A percentile compares a stretch with the other conserved stretches of the same genome.
These are phyloP conservation scores for Phallus indusiatus DNA, from an alignment of 768 basidiomycete species.

Conservation along the genomic window DNA sequence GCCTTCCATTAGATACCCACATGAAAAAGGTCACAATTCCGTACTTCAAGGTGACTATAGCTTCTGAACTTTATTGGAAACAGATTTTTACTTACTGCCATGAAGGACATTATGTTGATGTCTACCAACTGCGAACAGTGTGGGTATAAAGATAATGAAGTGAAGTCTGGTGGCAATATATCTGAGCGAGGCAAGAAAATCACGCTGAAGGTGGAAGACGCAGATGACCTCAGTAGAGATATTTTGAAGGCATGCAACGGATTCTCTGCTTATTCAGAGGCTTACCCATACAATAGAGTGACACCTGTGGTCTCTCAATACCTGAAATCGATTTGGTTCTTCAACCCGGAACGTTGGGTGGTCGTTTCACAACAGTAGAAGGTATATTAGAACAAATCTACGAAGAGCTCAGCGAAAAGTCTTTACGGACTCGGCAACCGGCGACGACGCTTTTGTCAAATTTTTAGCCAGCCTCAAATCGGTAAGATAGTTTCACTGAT, in stretches of 20 bases:
- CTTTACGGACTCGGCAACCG: conserved; percentile 57
- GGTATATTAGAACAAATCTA: conserved; percentile 91
- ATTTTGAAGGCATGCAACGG: conserved; percentile 66
- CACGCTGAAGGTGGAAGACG: conserved; percentile 81
- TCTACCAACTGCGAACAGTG: conserved; percentile 94
- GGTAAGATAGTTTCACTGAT: conserved; percentile 30
- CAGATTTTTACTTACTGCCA: background rate
- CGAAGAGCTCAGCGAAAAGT: conserved; percentile 90
- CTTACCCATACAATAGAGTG: conserved; percentile 50
- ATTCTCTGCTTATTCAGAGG: background rate
- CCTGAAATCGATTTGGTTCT: conserved; percentile 93
- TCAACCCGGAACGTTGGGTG: conserved; percentile 89
- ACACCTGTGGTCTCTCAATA: conserved; percentile 80
- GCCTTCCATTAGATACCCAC: conserved; percentile 68
- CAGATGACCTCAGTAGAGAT: conserved; percentile 87
- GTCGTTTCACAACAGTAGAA: conserved; percentile 95
- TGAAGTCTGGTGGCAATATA: conserved; percentile 89
- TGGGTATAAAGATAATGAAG: conserved; percentile 96
- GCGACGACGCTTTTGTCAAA: conserved; percentile 51
- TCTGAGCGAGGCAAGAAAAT: conserved; percentile 82
- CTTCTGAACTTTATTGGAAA: background rate
- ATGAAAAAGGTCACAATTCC: conserved; percentile 98
- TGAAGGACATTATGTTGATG: conserved; percentile 95
- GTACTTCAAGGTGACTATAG: conserved; percentile 75
- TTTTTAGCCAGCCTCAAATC: conserved; percentile 75